Evolutionary conservation across 192 early-diverging fungal species (phyloP), one percentile per base, ranked within the genome.

Genomic region (Coemansia sp.): DNA sequence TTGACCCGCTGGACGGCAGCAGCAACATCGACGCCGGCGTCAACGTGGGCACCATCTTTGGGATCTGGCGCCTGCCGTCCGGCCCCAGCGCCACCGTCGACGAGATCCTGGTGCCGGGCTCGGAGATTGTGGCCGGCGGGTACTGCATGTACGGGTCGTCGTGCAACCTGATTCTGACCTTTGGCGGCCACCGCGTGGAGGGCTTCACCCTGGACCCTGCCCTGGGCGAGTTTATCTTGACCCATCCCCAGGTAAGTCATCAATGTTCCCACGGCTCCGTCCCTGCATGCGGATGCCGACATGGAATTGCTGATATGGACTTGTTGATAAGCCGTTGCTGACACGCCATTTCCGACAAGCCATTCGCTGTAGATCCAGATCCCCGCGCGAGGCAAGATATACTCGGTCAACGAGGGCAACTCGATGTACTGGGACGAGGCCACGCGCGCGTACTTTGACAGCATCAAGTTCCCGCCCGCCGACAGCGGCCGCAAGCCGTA

Each of bases 21-120:
- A 90, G 87, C 77, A 98, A 98, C 79, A 98, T 98, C 67, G 95
- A 98, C 62, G 92, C 91, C 64, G 95, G 92, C 80, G 93, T 96
- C 26, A 93, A 92, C 14, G 88, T 98, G 26, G 95, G 95, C 67
- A 98, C 95, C 17, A 98, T 98, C 64, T 98, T 98, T 79, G 95
- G 95, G 37, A 92, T 98, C 60, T 98, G 91, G 82, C 80, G 81
- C 56, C 80, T 94, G 48, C 56, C 77, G 38, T 61, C 61, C 10
- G 64, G 75, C 32, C 42, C 48, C 44, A 49, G 71, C 52, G 67
- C 79, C 18, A 79, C 75, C 3, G 67, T 79, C 36, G 67, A 77
- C n/a, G 90, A 96, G 67, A 83, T 92, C 29, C 80, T 98, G 44
- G 79, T 87, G 4, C 87, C 89, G 16, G 95, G 95, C 16, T 80